A percentile compares a stretch with the other conserved stretches of the same genome.
These are phyloP conservation scores for Quercus dentata DNA, from an alignment of 306 rosid species.

Conservation along the genomic window DNA sequence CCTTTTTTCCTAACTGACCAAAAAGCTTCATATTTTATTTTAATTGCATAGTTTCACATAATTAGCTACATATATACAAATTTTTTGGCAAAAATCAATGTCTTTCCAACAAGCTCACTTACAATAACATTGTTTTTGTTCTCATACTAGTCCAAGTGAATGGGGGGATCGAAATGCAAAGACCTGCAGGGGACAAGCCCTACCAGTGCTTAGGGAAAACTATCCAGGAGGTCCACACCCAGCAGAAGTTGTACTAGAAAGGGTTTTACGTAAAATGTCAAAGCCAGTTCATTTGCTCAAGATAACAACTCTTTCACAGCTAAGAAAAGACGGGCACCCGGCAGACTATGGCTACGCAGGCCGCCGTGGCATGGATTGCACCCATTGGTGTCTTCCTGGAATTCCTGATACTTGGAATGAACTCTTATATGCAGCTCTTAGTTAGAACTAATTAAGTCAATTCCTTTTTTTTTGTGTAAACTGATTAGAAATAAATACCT, in stretches of 20 bases:
- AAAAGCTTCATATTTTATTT: too few species aligned
- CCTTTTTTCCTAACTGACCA: too few species aligned
- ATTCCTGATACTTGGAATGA: constrained; percentile 31
- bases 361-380: constrained; percentile 15
- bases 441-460: neutral
- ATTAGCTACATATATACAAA: too few species aligned
- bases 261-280: neutral
- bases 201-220: neutral
- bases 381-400: constrained; percentile 31
- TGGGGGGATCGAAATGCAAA: neutral
- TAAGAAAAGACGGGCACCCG: constrained; percentile 30
- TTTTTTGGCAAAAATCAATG: too few species aligned
- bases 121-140: neutral
- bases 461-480: neutral
- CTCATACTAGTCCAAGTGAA: constrained; percentile 4
- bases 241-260: constrained; percentile 8
- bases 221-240: neutral
- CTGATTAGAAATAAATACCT: too few species aligned
- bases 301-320: constrained; percentile 22
- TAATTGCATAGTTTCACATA: too few species aligned
- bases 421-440: constrained; percentile 8
- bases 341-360: constrained; percentile 5
- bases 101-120: too few species aligned
- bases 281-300: constrained; percentile 22
- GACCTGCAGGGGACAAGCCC: neutral